Evolutionary conservation across 176 grass and related monocot genomes (phyloP).

Genomic region (Secale cereale): DNA sequence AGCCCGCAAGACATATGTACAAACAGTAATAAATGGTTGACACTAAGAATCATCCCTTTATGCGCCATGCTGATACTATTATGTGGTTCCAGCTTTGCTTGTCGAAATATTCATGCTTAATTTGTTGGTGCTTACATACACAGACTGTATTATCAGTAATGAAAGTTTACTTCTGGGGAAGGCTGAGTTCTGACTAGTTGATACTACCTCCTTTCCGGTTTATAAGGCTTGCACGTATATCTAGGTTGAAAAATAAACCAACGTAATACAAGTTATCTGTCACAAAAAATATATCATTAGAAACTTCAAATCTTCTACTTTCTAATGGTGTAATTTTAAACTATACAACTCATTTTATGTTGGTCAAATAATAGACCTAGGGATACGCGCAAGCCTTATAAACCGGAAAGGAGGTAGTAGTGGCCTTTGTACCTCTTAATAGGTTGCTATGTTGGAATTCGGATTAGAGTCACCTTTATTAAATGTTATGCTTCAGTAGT

Average conservation of each 20-base stretch:
- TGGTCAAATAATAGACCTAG: no score
- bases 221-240: no score
- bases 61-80: background rate
- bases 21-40: background rate
- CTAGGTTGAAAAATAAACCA: no score
- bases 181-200: background rate
- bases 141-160: background rate
- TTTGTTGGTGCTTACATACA: background rate
- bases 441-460: slow-evolving; percentile 11
- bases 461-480: background rate
- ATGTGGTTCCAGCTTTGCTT: background rate
- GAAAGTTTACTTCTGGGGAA: background rate
- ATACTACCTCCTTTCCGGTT: no score
- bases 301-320: no score
- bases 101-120: background rate
- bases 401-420: no score
- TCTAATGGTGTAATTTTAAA: no score
- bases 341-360: no score
- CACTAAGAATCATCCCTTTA: background rate
- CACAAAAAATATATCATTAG: no score
- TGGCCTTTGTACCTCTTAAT: background rate
- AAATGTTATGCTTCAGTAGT: background rate
- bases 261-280: no score
- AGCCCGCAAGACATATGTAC: background rate
- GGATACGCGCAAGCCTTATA: no score